Evolutionary conservation across 176 grass and related monocot species (phyloP).

Genomic region (Saccharum spontaneum): DNA sequence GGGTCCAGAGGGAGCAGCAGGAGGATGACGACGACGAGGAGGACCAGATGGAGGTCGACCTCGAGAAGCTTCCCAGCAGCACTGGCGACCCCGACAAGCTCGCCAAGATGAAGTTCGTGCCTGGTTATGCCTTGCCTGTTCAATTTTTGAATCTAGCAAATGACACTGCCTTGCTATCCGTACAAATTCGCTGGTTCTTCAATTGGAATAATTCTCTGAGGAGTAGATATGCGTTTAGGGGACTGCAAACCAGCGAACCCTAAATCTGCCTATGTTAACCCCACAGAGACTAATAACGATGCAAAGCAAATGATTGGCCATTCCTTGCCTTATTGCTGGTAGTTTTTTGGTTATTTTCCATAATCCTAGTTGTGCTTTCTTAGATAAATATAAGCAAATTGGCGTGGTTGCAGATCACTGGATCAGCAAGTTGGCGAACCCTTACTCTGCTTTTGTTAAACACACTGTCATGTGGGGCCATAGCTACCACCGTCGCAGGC

Average conservation of each 20-base stretch:
- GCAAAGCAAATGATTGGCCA: background rate
- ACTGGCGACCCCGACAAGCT: conserved; percentile 86
- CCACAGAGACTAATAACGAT: background rate
- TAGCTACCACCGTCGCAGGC: too few relatives aligned
- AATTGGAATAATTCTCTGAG: background rate
- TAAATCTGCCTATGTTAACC: background rate
- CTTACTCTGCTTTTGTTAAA: background rate
- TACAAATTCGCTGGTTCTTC: background rate
- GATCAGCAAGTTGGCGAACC: background rate
- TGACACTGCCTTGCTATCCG: background rate
- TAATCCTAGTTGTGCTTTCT: background rate
- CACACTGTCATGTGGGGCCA: too few relatives aligned
- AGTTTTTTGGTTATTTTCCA: background rate
- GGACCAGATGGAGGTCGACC: conserved; percentile 96
- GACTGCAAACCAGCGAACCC: conserved; percentile 1
- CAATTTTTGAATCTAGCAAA: background rate
- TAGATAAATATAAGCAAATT: background rate
- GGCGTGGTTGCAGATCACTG: background rate
- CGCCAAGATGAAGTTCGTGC: conserved; percentile 89
- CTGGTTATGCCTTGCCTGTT: background rate
- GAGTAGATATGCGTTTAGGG: background rate
- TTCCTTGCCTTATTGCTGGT: background rate
- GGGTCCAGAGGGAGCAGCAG: conserved; percentile 53
- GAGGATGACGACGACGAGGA: conserved; percentile 93
- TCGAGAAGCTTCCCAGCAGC: conserved; percentile 77